phyloP scores from a whole-genome alignment of 2,329 filamentous ascomycete species.

The Phoma sp. region DNA sequence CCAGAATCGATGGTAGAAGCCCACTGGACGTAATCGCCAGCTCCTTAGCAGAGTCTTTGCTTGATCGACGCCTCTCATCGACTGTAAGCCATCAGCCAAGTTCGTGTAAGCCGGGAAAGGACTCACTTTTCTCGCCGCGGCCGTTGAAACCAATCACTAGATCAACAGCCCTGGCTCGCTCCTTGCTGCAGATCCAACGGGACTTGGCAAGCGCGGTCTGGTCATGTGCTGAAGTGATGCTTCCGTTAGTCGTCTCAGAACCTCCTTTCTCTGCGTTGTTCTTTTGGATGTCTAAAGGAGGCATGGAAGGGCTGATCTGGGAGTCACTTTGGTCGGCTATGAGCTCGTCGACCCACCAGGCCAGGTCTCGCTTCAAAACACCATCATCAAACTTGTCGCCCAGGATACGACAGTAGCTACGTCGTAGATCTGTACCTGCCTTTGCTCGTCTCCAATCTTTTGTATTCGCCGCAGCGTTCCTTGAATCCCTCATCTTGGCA shows the following conservation, averaged over 20 bases:
- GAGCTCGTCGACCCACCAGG: conserved; percentile 6
- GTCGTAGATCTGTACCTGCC: neutral
- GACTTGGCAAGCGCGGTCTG: too few relatives aligned
- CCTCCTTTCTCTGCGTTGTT: neutral
- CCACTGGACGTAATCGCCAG: neutral
- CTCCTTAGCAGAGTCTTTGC: neutral
- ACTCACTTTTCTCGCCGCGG: too few relatives aligned
- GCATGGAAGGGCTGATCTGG: too few relatives aligned
- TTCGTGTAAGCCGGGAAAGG: too few relatives aligned
- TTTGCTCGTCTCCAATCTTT: neutral
- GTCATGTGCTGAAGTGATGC: too few relatives aligned
- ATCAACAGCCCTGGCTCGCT: neutral
- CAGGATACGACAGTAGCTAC: conserved; percentile 2
- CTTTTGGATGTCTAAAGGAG: too few relatives aligned
- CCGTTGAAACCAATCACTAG: neutral
- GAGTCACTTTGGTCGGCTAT: neutral
- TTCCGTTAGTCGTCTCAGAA: too few relatives aligned
- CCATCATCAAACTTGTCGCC: conserved; percentile 3
- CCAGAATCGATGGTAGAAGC: neutral
- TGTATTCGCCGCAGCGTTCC: too few relatives aligned
- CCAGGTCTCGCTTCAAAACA: conserved; percentile 2
- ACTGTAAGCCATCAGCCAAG: neutral
- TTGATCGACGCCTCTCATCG: neutral
- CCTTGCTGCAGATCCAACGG: too few relatives aligned
- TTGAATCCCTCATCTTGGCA: too few relatives aligned